These are phyloP conservation scores for Anthracocystis setariae DNA, from an alignment of 1,284 basidiomycete species.

Conservation along the genomic window DNA sequence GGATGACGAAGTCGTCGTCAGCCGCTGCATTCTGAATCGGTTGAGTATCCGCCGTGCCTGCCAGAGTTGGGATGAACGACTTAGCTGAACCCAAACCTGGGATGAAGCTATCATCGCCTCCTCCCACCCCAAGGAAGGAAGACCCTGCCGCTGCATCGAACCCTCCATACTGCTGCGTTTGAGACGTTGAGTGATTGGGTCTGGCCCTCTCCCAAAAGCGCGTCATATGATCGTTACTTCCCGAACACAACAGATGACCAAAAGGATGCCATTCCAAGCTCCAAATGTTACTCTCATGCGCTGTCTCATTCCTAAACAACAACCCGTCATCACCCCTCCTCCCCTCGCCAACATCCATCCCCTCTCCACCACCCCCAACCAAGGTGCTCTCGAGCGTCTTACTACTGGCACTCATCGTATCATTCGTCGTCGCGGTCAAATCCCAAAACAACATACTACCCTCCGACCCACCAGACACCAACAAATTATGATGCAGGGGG, in stretches of 20 bases:
- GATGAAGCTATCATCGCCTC: slow-evolving; percentile 32
- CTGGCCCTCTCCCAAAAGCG: slow-evolving; percentile 93
- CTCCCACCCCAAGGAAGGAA: not conserved
- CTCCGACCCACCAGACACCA: slow-evolving; percentile 92
- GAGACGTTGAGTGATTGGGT: slow-evolving; percentile 71
- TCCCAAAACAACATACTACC: slow-evolving; percentile 94
- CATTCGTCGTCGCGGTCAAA: slow-evolving; percentile 68
- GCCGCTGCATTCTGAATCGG: not conserved
- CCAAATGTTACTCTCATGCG: slow-evolving; percentile 98
- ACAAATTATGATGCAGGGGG: slow-evolving; percentile 84
- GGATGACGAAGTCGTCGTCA: slow-evolving; percentile 25
- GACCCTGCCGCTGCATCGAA: not conserved
- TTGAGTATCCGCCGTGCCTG: too few relatives aligned
- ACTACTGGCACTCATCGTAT: slow-evolving; percentile 8
- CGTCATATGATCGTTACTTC: slow-evolving; percentile 95
- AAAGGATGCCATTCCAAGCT: slow-evolving; percentile 93
- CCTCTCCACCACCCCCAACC: slow-evolving; percentile 29
- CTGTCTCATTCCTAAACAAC: slow-evolving; percentile 83
- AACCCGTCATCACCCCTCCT: slow-evolving; percentile 69
- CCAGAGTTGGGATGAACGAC: slow-evolving; percentile 17
- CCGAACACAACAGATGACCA: slow-evolving; percentile 90
- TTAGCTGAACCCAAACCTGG: slow-evolving; percentile 22
- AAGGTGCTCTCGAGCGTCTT: slow-evolving; percentile 4
- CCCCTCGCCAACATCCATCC: slow-evolving; percentile 39
- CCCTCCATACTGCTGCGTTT: not conserved